Evolutionary conservation across 805 yeast species (phyloP).

Genomic region (Candida suzukii): DNA sequence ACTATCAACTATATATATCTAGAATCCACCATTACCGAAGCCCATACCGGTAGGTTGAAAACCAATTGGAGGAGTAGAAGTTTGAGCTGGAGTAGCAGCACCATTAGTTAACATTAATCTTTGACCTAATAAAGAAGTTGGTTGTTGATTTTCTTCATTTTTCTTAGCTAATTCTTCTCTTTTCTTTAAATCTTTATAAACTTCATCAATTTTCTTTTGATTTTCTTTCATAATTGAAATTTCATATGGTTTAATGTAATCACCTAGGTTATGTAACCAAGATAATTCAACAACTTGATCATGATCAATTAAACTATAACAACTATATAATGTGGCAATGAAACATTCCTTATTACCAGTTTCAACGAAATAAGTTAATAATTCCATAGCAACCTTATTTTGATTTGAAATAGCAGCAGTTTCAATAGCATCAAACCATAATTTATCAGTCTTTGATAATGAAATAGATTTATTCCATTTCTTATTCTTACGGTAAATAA

Average conservation of each 20-base stretch:
- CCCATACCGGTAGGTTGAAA: constrained; percentile 69
- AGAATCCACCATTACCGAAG: constrained; percentile 48
- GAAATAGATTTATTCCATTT: constrained; percentile 87
- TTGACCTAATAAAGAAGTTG: constrained; percentile 46
- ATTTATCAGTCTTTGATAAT: constrained; percentile 81
- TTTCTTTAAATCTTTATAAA: constrained; percentile 63
- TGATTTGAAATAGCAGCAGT: constrained; percentile 83
- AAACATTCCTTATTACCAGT: constrained; percentile 95
- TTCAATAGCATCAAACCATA: constrained; percentile 91
- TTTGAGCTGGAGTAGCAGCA: constrained; percentile 5
- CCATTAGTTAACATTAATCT: constrained; percentile 83
- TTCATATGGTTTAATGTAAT: constrained; percentile 87
- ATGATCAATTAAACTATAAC: constrained; percentile 70
- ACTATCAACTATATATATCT: constrained; percentile 2
- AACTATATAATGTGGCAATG: constrained; percentile 79
- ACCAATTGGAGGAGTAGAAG: constrained; percentile 46
- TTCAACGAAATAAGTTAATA: constrained; percentile 87
- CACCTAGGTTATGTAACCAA: constrained; percentile 82
- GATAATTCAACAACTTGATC: constrained; percentile 85
- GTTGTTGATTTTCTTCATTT: constrained; percentile 38
- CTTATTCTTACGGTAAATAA: constrained; percentile 88
- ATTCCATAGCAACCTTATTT: constrained; percentile 78
- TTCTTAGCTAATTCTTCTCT: constrained; percentile 53
- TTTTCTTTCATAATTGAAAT: constrained; percentile 82
- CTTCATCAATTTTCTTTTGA: constrained; percentile 53